These are phyloP conservation scores for Kalmanozyma brasiliensis DNA, from an alignment of 1,284 basidiomycete genomes.

Conservation along the genomic window DNA sequence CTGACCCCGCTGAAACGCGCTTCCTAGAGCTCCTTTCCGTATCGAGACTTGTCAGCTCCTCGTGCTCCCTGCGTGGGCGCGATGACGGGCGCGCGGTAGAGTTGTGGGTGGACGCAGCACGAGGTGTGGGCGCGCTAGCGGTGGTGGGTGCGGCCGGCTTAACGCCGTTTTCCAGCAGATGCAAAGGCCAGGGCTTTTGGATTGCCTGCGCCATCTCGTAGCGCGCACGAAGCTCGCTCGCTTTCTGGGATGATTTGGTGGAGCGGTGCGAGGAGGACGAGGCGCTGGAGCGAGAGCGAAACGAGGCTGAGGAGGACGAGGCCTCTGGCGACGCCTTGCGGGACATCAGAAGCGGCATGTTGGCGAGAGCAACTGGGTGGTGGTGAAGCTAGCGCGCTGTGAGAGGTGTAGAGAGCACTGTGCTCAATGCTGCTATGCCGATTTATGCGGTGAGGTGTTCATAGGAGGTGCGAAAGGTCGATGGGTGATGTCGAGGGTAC, in stretches of 20 bases:
- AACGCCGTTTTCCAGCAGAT: slow-evolving; percentile 43
- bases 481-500: background rate
- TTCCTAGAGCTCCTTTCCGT: slow-evolving; percentile 8
- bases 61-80: slow-evolving; percentile 1
- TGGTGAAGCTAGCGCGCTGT: no score
- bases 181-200: slow-evolving; percentile 46
- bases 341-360: slow-evolving; percentile 25
- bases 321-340: slow-evolving; percentile 22
- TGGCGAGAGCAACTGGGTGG: background rate
- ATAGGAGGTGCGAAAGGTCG: background rate
- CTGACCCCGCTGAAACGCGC: slow-evolving; percentile 18
- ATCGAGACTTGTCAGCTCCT: slow-evolving; percentile 9
- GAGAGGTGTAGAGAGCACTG: no score
- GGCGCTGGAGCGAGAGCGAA: slow-evolving; percentile 20
- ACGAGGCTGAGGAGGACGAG: slow-evolving; percentile 12
- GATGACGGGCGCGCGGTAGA: no score
- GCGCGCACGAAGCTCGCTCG: slow-evolving; percentile 31
- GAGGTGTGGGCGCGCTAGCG: background rate
- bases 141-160: slow-evolving; percentile 9
- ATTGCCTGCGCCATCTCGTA: slow-evolving; percentile 52
- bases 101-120: no score
- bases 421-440: no score
- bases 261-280: slow-evolving; percentile 9
- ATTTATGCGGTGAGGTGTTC: no score
- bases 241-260: slow-evolving; percentile 16